A percentile compares a stretch with the other conserved stretches of the same genome.
Conservation (phyloP, 805 yeast species). For the Hyphopichia homilentoma region DNA sequence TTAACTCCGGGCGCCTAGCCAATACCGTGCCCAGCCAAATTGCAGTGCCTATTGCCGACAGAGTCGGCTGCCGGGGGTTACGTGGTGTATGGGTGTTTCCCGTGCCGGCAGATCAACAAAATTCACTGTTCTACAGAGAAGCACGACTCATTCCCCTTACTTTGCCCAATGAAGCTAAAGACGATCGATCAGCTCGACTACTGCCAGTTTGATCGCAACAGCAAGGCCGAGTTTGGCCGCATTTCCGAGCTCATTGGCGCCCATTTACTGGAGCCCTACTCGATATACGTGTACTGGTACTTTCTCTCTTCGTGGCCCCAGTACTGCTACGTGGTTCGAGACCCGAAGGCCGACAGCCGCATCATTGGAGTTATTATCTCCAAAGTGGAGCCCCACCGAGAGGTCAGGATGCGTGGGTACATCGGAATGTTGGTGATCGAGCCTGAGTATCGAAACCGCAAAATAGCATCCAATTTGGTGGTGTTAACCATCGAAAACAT, state of each 20-base stretch:
- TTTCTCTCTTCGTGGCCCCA: constrained; percentile 91
- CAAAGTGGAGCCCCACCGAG: constrained; percentile 73
- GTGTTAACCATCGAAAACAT: constrained; percentile 58
- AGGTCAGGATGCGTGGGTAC: constrained; percentile 76
- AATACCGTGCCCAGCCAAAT: too few species aligned
- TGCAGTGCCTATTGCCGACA: too few species aligned
- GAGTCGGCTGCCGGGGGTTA: too few species aligned
- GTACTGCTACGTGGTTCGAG: constrained; percentile 63
- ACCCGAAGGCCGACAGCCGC: constrained; percentile 16
- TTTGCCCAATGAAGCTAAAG: too few species aligned
- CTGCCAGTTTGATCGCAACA: constrained; percentile 17
- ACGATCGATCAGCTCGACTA: constrained; percentile 17
- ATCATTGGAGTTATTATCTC: constrained; percentile 85
- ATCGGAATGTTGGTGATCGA: constrained; percentile 95
- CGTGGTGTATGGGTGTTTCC: too few species aligned
- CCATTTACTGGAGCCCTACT: constrained; percentile 91
- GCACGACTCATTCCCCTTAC: too few species aligned
- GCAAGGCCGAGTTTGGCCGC: constrained; percentile 42
- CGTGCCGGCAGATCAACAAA: too few species aligned
- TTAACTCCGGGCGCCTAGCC: too few species aligned
- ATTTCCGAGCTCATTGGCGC: constrained; percentile 57
- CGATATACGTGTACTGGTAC: constrained; percentile 87
- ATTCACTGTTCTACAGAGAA: too few species aligned
- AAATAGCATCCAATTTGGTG: constrained; percentile 77
- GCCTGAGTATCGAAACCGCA: constrained; percentile 64